These are phyloP conservation scores for Ogataea nitratoaversa DNA, from an alignment of 805 yeast genomes.

Conservation along the genomic window DNA sequence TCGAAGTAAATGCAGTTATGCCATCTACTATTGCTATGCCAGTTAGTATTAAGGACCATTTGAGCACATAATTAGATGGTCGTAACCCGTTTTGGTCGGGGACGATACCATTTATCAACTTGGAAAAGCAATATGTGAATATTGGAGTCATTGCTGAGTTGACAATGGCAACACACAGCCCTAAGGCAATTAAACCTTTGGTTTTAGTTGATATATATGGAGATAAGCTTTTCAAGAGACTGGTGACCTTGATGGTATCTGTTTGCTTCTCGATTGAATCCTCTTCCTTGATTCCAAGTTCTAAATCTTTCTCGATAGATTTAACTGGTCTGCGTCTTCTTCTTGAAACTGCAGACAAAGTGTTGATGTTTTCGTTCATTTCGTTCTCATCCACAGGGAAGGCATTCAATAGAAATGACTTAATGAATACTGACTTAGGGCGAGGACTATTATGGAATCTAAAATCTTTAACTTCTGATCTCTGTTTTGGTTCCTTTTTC, in stretches of 20 bases:
- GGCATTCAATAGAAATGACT: not conserved
- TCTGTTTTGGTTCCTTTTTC: not conserved
- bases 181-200: constrained; percentile 36
- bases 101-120: constrained; percentile 59
- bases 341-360: not conserved
- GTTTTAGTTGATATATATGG: not conserved
- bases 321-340: not conserved
- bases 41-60: constrained; percentile 69
- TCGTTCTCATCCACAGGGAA: not conserved
- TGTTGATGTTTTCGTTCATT: not conserved
- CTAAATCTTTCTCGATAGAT: too few species aligned
- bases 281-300: too few species aligned
- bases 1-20: constrained; percentile 45
- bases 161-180: constrained; percentile 47
- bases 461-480: not conserved
- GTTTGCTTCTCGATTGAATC: too few species aligned
- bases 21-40: constrained; percentile 65
- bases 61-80: constrained; percentile 30
- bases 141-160: constrained; percentile 70
- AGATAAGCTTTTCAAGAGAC: constrained; percentile 17
- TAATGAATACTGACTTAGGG: not conserved
- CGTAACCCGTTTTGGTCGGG: constrained; percentile 35
- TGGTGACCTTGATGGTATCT: constrained; percentile 11
- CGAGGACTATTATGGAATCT: not conserved
- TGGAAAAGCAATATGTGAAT: constrained; percentile 74